Evolutionary conservation across 371 early-diverging fungal genomes (phyloP).

Genomic region (Saksenaea vasiformis): DNA sequence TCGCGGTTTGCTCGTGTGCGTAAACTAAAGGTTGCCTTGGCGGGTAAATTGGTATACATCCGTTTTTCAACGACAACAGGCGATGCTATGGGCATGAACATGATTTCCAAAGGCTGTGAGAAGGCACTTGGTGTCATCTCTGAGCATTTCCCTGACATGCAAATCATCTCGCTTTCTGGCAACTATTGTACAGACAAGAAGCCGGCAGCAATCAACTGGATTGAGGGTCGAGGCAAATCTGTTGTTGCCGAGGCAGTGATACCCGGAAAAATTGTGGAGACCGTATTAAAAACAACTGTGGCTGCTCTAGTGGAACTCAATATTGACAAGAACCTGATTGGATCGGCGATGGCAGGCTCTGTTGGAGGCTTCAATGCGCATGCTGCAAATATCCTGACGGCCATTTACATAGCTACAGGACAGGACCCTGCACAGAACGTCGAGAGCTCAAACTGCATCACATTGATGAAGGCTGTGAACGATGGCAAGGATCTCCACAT

Average conservation of each 20-base stretch:
- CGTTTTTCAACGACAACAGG: conserved; percentile 92
- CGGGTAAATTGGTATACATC: conserved; percentile 80
- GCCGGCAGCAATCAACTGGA: conserved; percentile 96
- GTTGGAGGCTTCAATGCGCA: conserved; percentile 97
- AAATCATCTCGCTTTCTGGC: conserved; percentile 83
- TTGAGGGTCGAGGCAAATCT: conserved; percentile 96
- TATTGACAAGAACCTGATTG: conserved; percentile 87
- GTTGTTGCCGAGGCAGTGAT: conserved; percentile 88
- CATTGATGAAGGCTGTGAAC: conserved; percentile 89
- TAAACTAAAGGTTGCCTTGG: conserved; percentile 81
- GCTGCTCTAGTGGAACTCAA: conserved; percentile 79
- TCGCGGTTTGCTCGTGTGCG: conserved; percentile 86
- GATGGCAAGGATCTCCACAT: conserved; percentile 81
- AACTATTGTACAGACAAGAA: conserved; percentile 99
- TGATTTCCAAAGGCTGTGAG: conserved; percentile 97
- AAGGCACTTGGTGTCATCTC: conserved; percentile 64
- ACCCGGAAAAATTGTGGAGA: conserved; percentile 75
- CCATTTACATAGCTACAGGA: conserved; percentile 92
- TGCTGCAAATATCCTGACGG: conserved; percentile 94
- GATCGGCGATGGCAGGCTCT: conserved; percentile 94
- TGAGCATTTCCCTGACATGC: conserved; percentile 73
- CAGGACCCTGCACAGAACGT: conserved; percentile 98
- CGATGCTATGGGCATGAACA: conserved; percentile 99
- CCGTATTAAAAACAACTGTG: conserved; percentile 88
- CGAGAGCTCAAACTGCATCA: conserved; percentile 92